Evolutionary conservation across 2,329 filamentous ascomycete species (phyloP), one percentile per base, ranked within the genome.

Genomic region (Colletotrichum australisinense): DNA sequence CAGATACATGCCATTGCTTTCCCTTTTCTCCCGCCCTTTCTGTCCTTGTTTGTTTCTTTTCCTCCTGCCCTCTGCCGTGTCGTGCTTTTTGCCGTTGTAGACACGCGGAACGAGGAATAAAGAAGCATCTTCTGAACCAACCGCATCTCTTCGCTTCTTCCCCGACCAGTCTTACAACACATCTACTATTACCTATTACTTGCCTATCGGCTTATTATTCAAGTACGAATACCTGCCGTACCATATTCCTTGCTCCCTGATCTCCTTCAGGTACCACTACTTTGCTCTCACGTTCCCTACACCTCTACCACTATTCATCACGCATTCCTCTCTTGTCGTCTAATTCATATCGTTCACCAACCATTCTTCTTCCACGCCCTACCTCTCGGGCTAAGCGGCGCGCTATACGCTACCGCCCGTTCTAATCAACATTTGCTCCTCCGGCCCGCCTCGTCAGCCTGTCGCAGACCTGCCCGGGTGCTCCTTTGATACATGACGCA

Each of bases 401-500:
- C 67, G 67, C 60, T 70, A 69, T 55, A 58, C 67, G 67, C 60
- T 65, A 69, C 60, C 49, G 60, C 55, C 65, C 67, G 56, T 73
- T n/a, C 70, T 65, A 70, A 65, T 52, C 67, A 73, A 52, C 60
- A 67, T 22, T 22, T 70, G 70, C 67, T 62, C 46, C 67, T 63
- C 59, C 58, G 70, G 49, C 70, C 42, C 57, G 71, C 65, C 63
- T 66, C 64, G 62, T 32, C 62, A 75, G 66, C 65, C 70, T 75
- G 70, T 75, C 66, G 73, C 71, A 74, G 53, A 75, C 56, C 71
- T 74, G 62, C 49, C 68, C 52, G 74, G 64, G 74, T 74, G 64
- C 65, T 74, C 64, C 74, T 74, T 63, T 67, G 72, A 69, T 75
- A 74, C 74, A 74, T 75, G 72, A 75, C 74, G 74, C 74, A 74